Evolutionary conservation across 768 basidiomycete species (phyloP), one percentile per base, ranked within the genome.

Genomic region (Boletus speciosus): DNA sequence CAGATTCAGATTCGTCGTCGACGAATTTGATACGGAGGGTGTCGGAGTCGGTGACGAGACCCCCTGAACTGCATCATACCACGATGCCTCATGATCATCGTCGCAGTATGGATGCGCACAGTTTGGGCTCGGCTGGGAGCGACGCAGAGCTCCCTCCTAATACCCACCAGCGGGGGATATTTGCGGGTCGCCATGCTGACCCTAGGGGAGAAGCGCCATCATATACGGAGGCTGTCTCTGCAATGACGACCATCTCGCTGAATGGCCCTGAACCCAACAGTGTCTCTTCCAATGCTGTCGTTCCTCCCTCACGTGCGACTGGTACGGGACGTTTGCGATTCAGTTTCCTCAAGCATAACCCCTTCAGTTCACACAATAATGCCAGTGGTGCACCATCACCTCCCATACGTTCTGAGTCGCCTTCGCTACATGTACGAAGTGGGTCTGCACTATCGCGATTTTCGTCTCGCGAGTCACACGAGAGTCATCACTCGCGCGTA

Each of bases 161-260:
- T 19, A 19, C 48, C 8, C 65, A 69, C 35, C 51, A 44, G n/a
- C 59, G 59, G 14, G 39, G 3, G 0, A 9, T 56, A 10, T 65
- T 63, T 23, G 42, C 11, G 25, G 55, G 49, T 14, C 19, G 15
- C 14, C n/a, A 16, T 16, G 42, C 25, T 12, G 79, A 78, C 61
- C 75, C 78, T 9, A 72, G 83, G 56, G 88, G 85, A 23, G 81
- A 82, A 38, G 83, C 85, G 6, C 88, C 88, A 5, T 68, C 86
- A 0, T 90, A 90, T 66, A 81, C 78, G 47, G 86, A 88, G 59
- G 59, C 54, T 31, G 52, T 58, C 35, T 63, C 69, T 38, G 44
- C 37, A 11, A 43, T 40, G 58, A 40, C 45, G 39, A 47, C 41
- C 32, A 43, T 68, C 41, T 52, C 64, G 31, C 42, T 56, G 12